Evolutionary conservation across 108 stramenopile species (phyloP).

Genomic region (Cyclotella sp.): DNA sequence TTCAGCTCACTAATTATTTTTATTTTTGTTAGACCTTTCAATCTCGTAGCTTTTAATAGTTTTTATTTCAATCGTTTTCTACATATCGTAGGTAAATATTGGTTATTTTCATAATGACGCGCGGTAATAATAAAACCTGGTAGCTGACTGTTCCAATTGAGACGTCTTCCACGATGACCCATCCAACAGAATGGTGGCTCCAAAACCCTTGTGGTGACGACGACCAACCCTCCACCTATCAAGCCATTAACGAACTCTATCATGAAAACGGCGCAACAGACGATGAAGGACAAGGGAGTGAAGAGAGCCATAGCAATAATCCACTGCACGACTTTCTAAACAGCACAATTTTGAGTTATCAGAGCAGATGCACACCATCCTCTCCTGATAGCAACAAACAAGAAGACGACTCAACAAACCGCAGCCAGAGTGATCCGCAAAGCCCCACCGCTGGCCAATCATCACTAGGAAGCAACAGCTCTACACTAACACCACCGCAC

Average conservation of each 20-base stretch:
- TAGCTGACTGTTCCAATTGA: too few species aligned
- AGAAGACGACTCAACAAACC: neutral
- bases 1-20: too few species aligned
- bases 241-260: neutral
- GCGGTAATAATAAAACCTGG: too few species aligned
- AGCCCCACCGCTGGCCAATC: neutral
- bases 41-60: too few species aligned
- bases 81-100: too few species aligned
- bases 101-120: too few species aligned
- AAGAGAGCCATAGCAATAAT: neutral
- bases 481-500: conserved; percentile 34
- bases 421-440: neutral
- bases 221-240: neutral
- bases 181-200: conserved; percentile 16
- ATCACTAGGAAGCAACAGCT: neutral
- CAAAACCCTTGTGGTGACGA: neutral
- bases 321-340: conserved; percentile 15
- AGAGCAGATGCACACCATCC: neutral
- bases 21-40: too few species aligned
- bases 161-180: neutral
- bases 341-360: conserved; percentile 4
- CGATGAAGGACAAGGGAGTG: neutral
- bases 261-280: neutral
- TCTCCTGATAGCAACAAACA: neutral
- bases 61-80: too few species aligned